Evolutionary conservation across 2,329 filamentous ascomycete genomes (phyloP).

Genomic region (Curvularia verruculosa): DNA sequence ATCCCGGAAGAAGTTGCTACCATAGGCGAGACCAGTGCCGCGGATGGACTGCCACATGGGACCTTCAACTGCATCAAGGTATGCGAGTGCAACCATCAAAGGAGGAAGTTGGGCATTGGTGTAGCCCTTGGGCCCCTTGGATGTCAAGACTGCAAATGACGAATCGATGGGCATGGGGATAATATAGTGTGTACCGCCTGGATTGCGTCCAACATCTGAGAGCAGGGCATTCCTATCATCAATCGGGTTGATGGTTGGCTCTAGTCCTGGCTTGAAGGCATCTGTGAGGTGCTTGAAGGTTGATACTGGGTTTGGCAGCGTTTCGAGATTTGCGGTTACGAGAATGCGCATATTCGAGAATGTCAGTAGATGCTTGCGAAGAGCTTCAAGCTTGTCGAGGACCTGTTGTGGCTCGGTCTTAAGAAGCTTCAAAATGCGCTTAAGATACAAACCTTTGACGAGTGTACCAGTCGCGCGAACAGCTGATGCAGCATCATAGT

Average conservation of each 20-base stretch:
- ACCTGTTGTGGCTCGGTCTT: constrained; percentile 77
- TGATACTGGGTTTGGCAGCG: constrained; percentile 74
- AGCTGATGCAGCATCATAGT: constrained; percentile 77
- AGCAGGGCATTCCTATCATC: constrained; percentile 73
- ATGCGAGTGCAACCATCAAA: constrained; percentile 84
- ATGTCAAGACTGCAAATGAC: constrained; percentile 80
- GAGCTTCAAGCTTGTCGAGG: constrained; percentile 75
- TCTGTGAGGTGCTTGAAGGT: constrained; percentile 72
- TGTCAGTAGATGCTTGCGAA: constrained; percentile 77
- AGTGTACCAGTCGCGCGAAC: constrained; percentile 79
- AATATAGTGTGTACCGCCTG: constrained; percentile 77
- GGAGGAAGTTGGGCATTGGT: constrained; percentile 79
- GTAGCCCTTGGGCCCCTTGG: constrained; percentile 75
- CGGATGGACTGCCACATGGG: constrained; percentile 93
- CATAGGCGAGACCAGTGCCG: constrained; percentile 92
- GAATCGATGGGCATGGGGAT: constrained; percentile 94
- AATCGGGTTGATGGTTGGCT: constrained; percentile 69
- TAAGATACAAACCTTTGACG: constrained; percentile 86
- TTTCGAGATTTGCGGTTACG: constrained; percentile 79
- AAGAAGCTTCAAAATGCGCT: constrained; percentile 80
- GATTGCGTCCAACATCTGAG: constrained; percentile 73
- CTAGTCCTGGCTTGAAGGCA: constrained; percentile 55
- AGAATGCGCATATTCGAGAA: constrained; percentile 86
- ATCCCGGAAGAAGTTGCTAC: constrained; percentile 77
- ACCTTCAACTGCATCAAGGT: constrained; percentile 91